Percentiles rank a stretch among this genome's conserved stretches.
These are phyloP conservation scores for Clavispora vitiphila DNA, from an alignment of 805 yeast genomes.

Conservation along the genomic window DNA sequence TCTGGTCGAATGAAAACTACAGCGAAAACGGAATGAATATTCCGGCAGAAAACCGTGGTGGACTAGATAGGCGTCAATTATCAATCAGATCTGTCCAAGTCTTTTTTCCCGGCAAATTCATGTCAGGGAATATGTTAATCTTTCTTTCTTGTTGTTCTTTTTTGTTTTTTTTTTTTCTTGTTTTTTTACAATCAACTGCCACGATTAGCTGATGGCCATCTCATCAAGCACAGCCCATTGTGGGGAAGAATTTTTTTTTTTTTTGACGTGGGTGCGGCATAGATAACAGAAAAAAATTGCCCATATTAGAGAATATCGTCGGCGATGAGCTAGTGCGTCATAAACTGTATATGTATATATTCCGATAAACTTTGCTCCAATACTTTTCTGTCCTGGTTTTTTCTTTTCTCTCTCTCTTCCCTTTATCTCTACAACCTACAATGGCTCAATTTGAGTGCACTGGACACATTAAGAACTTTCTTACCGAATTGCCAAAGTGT, in stretches of 20 bases:
- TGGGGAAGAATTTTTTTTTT: not conserved
- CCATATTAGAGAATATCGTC: not conserved
- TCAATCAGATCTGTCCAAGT: too few species aligned
- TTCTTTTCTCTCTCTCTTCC: not conserved
- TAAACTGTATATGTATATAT: not conserved
- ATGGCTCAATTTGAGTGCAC: slow-evolving; percentile 12
- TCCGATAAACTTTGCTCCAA: not conserved
- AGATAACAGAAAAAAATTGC: not conserved
- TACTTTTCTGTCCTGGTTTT: not conserved
- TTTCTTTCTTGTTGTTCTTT: too few species aligned
- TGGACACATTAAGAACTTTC: slow-evolving; percentile 41
- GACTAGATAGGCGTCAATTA: too few species aligned
- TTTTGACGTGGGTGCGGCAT: not conserved
- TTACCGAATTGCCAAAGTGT: slow-evolving; percentile 74
- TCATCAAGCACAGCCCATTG: too few species aligned
- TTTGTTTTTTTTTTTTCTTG: too few species aligned
- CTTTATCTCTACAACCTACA: not conserved
- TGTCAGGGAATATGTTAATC: too few species aligned
- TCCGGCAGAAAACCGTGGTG: too few species aligned
- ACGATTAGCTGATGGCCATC: too few species aligned
- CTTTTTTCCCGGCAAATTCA: too few species aligned
- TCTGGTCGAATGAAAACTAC: too few species aligned
- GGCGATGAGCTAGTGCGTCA: slow-evolving; percentile 1
- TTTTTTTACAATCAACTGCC: too few species aligned
- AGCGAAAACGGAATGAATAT: too few species aligned